Evolutionary conservation across 2,329 filamentous ascomycete genomes (phyloP).

Genomic region (Cordyceps fumosorosea): DNA sequence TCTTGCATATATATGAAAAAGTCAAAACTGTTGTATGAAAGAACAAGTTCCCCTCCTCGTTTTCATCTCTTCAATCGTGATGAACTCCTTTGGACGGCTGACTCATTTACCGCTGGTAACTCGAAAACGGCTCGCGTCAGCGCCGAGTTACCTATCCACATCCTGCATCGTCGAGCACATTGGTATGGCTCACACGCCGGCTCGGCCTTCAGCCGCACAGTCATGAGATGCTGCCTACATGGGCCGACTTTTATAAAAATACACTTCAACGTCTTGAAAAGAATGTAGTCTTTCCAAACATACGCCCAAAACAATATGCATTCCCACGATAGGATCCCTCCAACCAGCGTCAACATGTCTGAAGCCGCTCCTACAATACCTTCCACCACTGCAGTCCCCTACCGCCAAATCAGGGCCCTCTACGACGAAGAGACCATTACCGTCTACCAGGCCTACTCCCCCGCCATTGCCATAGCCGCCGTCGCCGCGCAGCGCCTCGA

Average conservation of each 20-base stretch:
- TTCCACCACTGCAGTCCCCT: slow-evolving; percentile 19
- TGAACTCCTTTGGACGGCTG: background rate
- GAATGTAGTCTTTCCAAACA: background rate
- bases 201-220: background rate
- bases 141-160: background rate
- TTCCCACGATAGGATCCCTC: background rate
- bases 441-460: slow-evolving; percentile 55
- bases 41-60: too few relatives aligned
- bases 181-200: background rate
- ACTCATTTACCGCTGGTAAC: too few relatives aligned
- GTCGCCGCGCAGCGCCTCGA: slow-evolving; percentile 44
- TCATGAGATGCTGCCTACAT: background rate
- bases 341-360: background rate
- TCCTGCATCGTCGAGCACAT: background rate
- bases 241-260: background rate
- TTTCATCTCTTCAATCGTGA: background rate
- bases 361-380: background rate
- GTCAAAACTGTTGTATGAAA: too few relatives aligned
- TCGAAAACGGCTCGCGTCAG: background rate
- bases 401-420: slow-evolving; percentile 46
- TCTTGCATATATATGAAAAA: too few relatives aligned
- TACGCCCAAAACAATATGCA: background rate
- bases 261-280: background rate
- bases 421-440: slow-evolving; percentile 47
- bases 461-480: slow-evolving; percentile 46